phyloP scores from a whole-genome alignment of 495 filamentous ascomycete species.

The Penicillium fimorum region DNA sequence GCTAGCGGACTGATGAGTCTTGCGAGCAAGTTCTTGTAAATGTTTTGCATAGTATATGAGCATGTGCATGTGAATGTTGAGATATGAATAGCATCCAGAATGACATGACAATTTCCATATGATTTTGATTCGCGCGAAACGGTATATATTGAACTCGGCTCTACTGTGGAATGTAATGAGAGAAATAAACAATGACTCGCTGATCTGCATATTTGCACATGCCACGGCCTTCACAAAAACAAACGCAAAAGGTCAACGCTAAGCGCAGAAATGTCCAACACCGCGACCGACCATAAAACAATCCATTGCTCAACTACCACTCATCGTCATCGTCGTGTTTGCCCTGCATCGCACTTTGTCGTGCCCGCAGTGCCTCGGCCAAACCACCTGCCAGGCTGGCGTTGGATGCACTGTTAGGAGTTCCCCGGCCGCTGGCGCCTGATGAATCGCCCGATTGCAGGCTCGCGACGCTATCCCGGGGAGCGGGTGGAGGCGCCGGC shows the following conservation, averaged over 20 bases:
- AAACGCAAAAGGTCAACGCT: slow-evolving; percentile 24
- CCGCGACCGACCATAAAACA: slow-evolving; percentile 17
- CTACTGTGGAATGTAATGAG: background rate
- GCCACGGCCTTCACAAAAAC: slow-evolving; percentile 8
- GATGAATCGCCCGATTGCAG: slow-evolving; percentile 61
- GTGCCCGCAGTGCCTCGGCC: slow-evolving; percentile 74
- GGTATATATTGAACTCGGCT: slow-evolving; percentile 11
- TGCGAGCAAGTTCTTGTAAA: slow-evolving; percentile 54
- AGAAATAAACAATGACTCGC: slow-evolving; percentile 7
- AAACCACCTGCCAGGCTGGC: slow-evolving; percentile 77
- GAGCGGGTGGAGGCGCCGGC: slow-evolving; percentile 59
- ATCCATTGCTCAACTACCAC: slow-evolving; percentile 39
- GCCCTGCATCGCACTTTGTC: slow-evolving; percentile 68
- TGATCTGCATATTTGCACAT: slow-evolving; percentile 6
- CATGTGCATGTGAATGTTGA: background rate
- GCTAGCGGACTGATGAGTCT: slow-evolving; percentile 52
- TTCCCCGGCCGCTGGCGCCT: slow-evolving; percentile 64
- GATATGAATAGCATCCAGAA: slow-evolving; percentile 3
- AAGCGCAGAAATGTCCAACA: slow-evolving; percentile 27
- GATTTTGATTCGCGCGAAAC: slow-evolving; percentile 3
- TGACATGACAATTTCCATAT: slow-evolving; percentile 12
- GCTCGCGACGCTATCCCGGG: slow-evolving; percentile 70
- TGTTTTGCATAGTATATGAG: background rate
- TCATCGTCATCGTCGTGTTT: slow-evolving; percentile 69
- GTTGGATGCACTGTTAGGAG: slow-evolving; percentile 64